phyloP scores from a whole-genome alignment of 2,329 filamentous ascomycete genomes.

The Aspergillus nomiae region DNA sequence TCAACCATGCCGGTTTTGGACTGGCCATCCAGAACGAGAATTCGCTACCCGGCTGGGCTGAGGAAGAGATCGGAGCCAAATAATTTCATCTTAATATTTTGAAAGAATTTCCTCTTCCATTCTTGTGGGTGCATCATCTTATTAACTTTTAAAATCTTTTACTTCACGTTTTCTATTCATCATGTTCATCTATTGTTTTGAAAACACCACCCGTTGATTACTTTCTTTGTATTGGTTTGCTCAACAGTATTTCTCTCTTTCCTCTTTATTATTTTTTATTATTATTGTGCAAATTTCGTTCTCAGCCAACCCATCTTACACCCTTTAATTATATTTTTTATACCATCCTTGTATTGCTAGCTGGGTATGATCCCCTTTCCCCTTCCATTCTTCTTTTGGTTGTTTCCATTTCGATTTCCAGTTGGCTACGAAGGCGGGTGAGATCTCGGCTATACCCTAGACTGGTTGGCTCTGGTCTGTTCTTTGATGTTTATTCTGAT shows the following conservation, averaged over 20 bases:
- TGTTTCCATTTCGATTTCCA: conserved; percentile 23
- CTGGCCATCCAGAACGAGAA: conserved; percentile 61
- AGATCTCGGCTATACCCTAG: conserved; percentile 25
- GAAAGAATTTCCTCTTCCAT: conserved; percentile 17
- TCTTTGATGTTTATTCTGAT: conserved; percentile 22
- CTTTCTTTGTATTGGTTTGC: conserved; percentile 29
- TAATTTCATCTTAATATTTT: conserved; percentile 28
- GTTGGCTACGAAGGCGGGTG: conserved; percentile 22
- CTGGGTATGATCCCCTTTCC: conserved; percentile 36
- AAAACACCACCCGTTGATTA: neutral
- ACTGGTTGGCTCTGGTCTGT: conserved; percentile 27
- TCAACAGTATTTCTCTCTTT: conserved; percentile 13
- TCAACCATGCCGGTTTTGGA: conserved; percentile 60
- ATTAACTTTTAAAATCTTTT: conserved; percentile 25
- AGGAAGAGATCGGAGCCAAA: conserved; percentile 64
- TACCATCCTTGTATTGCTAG: conserved; percentile 44
- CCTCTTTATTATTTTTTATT: conserved; percentile 14
- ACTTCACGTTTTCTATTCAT: conserved; percentile 16
- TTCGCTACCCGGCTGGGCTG: conserved; percentile 63
- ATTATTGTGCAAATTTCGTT: conserved; percentile 29
- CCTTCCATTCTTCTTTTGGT: conserved; percentile 23
- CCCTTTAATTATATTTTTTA: conserved; percentile 33
- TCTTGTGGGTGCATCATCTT: conserved; percentile 22
- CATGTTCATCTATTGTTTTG: conserved; percentile 19
- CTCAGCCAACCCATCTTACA: conserved; percentile 26